Conservation (phyloP, 2,329 filamentous ascomycete species). For the Lecanoromycetidae sp. region DNA sequence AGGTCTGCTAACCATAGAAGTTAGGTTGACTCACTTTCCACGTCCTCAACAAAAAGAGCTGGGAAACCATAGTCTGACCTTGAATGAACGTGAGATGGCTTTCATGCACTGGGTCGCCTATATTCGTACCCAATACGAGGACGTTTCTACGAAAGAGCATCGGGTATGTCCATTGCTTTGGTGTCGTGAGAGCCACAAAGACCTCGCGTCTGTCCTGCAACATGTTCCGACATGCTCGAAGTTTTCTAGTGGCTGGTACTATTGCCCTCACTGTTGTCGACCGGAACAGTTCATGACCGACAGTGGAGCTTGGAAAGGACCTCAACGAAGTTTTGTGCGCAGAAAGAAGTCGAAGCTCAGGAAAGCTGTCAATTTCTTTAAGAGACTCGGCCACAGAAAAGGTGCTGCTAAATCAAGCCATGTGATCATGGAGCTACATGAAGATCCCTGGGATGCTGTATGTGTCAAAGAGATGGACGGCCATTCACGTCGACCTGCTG, state of each 20-base stretch:
- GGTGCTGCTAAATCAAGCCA: neutral
- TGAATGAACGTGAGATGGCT: conserved; percentile 1
- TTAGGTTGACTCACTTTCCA: neutral
- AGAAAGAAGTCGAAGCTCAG: conserved; percentile 8
- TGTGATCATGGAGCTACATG: no score
- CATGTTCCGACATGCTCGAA: conserved; percentile 1
- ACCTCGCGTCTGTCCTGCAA: neutral
- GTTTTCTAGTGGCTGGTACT: conserved; percentile 4
- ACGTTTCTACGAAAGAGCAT: neutral
- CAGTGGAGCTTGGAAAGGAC: neutral
- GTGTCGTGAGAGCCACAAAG: neutral
- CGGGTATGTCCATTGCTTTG: conserved; percentile 9
- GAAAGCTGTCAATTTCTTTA: conserved; percentile 11
- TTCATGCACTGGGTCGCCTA: conserved; percentile 14
- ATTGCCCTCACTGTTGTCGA: conserved; percentile 10
- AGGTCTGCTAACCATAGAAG: neutral
- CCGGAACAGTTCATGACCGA: conserved; percentile 4
- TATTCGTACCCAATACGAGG: neutral
- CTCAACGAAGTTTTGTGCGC: neutral
- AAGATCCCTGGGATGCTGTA: no score
- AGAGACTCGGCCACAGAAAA: neutral
- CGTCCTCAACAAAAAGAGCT: neutral
- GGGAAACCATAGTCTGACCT: neutral
- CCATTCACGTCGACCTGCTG: no score
- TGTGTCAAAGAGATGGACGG: no score